Conservation (phyloP, 805 yeast genomes). For the Lachancea dasiensis region DNA sequence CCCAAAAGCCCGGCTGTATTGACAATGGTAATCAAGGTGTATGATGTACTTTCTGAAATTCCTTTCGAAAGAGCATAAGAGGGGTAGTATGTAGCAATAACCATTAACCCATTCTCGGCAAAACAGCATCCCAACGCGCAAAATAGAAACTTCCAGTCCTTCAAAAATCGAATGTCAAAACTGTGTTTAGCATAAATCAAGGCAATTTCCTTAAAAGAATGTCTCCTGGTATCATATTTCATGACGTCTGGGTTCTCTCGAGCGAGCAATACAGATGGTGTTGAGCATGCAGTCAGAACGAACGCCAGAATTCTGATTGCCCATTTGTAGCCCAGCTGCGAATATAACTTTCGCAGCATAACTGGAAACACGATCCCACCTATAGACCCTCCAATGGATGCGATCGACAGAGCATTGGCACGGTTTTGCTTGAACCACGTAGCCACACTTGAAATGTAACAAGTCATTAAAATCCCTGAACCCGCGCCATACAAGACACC, state of each 20-base stretch:
- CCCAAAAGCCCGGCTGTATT: constrained; percentile 45
- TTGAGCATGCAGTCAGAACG: constrained; percentile 24
- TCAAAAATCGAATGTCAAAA: constrained; percentile 33
- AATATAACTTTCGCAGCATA: constrained; percentile 35
- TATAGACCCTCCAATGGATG: constrained; percentile 45
- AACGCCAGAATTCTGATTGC: constrained; percentile 45
- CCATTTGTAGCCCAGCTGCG: constrained; percentile 47
- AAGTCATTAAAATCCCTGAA: constrained; percentile 37
- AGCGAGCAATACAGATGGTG: constrained; percentile 24
- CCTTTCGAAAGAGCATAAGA: constrained; percentile 45
- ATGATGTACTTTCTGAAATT: constrained; percentile 32
- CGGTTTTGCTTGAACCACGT: constrained; percentile 41
- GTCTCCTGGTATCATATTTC: constrained; percentile 16
- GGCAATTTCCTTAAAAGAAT: constrained; percentile 9
- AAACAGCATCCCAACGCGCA: constrained; percentile 37
- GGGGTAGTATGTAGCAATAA: constrained; percentile 41
- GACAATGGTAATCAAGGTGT: constrained; percentile 39
- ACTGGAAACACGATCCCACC: constrained; percentile 48
- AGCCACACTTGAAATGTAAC: constrained; percentile 39
- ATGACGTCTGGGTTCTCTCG: constrained; percentile 28
- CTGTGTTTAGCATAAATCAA: constrained; percentile 19
- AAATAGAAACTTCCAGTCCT: constrained; percentile 38
- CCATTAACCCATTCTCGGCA: constrained; percentile 39
- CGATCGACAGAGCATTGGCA: constrained; percentile 41
- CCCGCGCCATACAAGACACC: constrained; percentile 45